Percentiles rank a stretch among this genome's conserved stretches.
phyloP scores from a whole-genome alignment of 352 stramenopile species.

The Phytophthora pisi region DNA sequence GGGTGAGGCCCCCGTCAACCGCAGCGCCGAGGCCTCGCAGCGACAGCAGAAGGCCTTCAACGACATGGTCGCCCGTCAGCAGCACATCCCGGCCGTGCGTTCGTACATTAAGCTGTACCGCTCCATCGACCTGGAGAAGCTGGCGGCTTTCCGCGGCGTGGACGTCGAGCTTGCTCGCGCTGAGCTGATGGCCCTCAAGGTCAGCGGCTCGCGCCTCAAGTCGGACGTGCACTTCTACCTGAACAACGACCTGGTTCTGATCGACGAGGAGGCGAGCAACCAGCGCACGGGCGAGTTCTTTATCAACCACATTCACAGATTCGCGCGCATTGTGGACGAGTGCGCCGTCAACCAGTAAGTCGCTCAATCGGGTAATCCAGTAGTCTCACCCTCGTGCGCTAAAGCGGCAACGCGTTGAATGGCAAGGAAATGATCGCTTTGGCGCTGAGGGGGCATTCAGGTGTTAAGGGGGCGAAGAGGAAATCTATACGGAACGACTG shows the following conservation, averaged over 20 bases:
- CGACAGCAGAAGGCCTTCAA: conserved; percentile 89
- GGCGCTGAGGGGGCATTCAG: conserved; percentile 14
- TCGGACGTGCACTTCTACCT: conserved; percentile 88
- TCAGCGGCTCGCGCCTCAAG: conserved; percentile 65
- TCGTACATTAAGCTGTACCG: conserved; percentile 98
- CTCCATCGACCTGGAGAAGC: conserved; percentile 94
- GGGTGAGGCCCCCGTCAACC: conserved; percentile 60
- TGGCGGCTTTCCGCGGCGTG: conserved; percentile 91
- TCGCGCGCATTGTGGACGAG: conserved; percentile 87
- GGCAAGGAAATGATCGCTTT: conserved; percentile 28
- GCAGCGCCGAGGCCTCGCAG: conserved; percentile 66
- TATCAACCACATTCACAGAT: conserved; percentile 90
- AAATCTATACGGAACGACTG: conserved; percentile 26
- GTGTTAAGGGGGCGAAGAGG: conserved; percentile 16
- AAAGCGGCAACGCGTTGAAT: conserved; percentile 26
- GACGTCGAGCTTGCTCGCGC: conserved; percentile 69
- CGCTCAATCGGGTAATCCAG: conserved; percentile 13
- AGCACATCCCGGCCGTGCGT: conserved; percentile 90
- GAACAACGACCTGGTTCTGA: conserved; percentile 75
- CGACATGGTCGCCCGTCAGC: conserved; percentile 89
- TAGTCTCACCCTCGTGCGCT: conserved; percentile 9
- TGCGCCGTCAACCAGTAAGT: conserved; percentile 64
- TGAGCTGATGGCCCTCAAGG: conserved; percentile 85
- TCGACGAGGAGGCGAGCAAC: conserved; percentile 85
- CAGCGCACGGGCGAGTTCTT: conserved; percentile 91